Evolutionary conservation across 1,284 basidiomycete species (phyloP).

Genomic region (Naganishia sp.): DNA sequence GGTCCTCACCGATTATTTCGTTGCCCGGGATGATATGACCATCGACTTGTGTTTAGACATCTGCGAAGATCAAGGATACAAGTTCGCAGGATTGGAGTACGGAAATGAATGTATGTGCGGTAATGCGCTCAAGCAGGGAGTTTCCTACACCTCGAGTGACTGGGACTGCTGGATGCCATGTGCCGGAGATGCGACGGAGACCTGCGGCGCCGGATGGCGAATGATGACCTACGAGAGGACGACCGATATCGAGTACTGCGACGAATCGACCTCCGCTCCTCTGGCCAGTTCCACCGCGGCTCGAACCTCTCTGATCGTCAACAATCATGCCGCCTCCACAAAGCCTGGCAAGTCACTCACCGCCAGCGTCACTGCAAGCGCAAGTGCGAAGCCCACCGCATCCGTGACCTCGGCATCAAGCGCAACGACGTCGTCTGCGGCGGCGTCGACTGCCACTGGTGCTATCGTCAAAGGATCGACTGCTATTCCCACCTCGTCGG

Average conservation of each 20-base stretch:
- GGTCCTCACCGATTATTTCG: conserved; percentile 23
- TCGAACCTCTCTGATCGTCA: conserved; percentile 30
- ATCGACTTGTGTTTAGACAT: conserved; percentile 45
- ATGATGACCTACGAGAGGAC: conserved; percentile 18
- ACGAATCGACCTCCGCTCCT: conserved; percentile 27
- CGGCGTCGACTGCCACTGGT: conserved; percentile 36
- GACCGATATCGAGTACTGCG: conserved; percentile 16
- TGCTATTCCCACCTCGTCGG: conserved; percentile 38
- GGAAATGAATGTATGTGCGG: conserved; percentile 51
- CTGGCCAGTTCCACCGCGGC: conserved; percentile 27
- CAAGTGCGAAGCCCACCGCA: conserved; percentile 7
- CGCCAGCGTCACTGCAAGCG: conserved; percentile 29
- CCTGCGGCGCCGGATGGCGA: conserved; percentile 47
- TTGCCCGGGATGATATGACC: conserved; percentile 38
- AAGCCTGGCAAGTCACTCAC: conserved; percentile 32
- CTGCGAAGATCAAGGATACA: conserved; percentile 47
- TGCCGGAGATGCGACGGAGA: conserved; percentile 43
- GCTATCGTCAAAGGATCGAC: conserved; percentile 35
- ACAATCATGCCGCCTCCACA: conserved; percentile 32
- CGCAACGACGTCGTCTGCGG: conserved; percentile 17
- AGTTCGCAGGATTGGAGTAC: conserved; percentile 50
- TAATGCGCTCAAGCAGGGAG: conserved; percentile 34
- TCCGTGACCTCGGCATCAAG: conserved; percentile 5
- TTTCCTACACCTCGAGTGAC: conserved; percentile 35
- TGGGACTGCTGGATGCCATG: conserved; percentile 45